A percentile compares a stretch with the other conserved stretches of the same genome.
Evolutionary conservation across 169 alveolate species (phyloP).

Genomic region (Cryptosporidium viatorum): DNA sequence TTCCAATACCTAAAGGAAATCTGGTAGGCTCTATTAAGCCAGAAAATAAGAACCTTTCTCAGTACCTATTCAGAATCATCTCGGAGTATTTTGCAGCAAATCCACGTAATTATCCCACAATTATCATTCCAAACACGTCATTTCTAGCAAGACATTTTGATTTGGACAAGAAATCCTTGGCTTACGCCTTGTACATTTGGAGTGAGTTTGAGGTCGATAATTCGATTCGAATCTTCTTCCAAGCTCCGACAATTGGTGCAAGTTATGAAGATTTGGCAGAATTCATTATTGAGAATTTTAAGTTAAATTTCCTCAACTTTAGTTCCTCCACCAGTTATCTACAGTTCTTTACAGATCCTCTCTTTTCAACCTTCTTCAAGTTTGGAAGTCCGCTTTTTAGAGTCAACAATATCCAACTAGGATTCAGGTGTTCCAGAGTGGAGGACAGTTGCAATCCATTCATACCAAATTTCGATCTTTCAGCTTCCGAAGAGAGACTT

Average conservation of each 20-base stretch:
- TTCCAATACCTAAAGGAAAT: slow-evolving; percentile 23
- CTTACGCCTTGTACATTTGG: slow-evolving; percentile 30
- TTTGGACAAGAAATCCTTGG: background rate
- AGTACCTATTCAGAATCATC: slow-evolving; percentile 52
- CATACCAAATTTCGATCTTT: background rate
- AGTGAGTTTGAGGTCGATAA: slow-evolving; percentile 17
- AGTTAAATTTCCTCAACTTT: background rate
- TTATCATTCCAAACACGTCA: slow-evolving; percentile 29
- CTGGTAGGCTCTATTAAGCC: background rate
- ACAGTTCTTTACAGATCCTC: slow-evolving; percentile 2
- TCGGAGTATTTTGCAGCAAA: slow-evolving; percentile 68
- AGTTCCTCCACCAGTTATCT: background rate
- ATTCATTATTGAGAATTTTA: slow-evolving; percentile 27
- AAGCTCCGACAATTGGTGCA: slow-evolving; percentile 64
- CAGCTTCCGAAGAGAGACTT: background rate
- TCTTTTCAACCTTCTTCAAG: slow-evolving; percentile 32
- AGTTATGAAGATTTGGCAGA: slow-evolving; percentile 52
- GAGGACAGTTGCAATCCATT: background rate
- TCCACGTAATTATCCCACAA: slow-evolving; percentile 58
- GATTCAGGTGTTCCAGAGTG: background rate
- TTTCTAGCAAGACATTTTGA: slow-evolving; percentile 18
- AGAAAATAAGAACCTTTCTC: slow-evolving; percentile 1
- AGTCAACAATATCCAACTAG: background rate
- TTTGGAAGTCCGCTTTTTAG: slow-evolving; percentile 34
- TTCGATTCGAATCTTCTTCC: slow-evolving; percentile 29